Conservation (phyloP, 1,284 basidiomycete genomes). For the Blastosporella zonata region DNA sequence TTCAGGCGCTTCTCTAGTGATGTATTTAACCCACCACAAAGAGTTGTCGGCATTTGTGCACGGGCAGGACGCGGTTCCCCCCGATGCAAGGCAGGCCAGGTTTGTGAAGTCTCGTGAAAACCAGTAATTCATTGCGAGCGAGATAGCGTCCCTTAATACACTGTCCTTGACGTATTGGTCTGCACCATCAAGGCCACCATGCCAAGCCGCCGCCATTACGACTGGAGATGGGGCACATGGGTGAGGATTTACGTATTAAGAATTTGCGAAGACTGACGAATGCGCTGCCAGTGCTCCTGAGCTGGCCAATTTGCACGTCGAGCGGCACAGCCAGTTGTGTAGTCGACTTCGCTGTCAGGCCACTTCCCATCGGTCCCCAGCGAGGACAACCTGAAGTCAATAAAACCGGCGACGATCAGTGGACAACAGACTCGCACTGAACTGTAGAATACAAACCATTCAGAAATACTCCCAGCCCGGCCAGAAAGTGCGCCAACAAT, state of each 20-base stretch:
- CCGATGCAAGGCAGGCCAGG: constrained; percentile 51
- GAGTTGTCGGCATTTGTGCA: constrained; percentile 49
- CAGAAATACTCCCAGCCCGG: constrained; percentile 21
- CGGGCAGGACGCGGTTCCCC: constrained; percentile 48
- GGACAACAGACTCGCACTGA: background rate
- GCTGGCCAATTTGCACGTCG: constrained; percentile 36
- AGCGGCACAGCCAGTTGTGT: constrained; percentile 34
- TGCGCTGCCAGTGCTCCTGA: constrained; percentile 54
- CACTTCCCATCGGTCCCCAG: constrained; percentile 33
- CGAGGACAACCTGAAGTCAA: constrained; percentile 24
- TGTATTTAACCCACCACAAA: constrained; percentile 29
- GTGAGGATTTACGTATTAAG: background rate
- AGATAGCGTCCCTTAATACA: constrained; percentile 41
- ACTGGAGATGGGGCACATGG: constrained; percentile 26
- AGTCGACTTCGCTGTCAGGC: constrained; percentile 35
- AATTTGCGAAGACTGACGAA: constrained; percentile 37
- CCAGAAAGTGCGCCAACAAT: constrained; percentile 16
- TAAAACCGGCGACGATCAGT: background rate
- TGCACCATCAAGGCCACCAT: constrained; percentile 43
- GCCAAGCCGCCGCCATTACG: constrained; percentile 56
- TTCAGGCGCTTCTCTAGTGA: background rate
- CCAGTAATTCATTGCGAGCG: constrained; percentile 63
- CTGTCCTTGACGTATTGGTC: constrained; percentile 41
- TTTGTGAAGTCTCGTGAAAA: constrained; percentile 59
- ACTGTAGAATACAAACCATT: constrained; percentile 22